Percentiles rank a stretch among this genome's conserved stretches.
phyloP scores from a whole-genome alignment of 192 early-diverging fungal genomes.

The Coemansia sp. region DNA sequence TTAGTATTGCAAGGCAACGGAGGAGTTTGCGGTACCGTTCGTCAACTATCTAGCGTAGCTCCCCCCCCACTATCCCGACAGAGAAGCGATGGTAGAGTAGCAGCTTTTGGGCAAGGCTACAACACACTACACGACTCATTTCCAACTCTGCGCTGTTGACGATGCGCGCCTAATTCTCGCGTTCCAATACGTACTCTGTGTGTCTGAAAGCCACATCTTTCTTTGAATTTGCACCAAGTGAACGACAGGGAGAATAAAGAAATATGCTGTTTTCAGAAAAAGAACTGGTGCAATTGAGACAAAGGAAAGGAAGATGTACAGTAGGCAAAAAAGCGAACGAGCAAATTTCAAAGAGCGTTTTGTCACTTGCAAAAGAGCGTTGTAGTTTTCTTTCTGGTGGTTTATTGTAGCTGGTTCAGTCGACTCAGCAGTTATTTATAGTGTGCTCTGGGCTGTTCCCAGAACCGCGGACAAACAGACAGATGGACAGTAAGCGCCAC shows the following conservation, averaged over 20 bases:
- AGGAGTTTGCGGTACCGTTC: too few relatives aligned
- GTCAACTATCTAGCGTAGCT: too few relatives aligned
- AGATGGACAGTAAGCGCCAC: too few relatives aligned
- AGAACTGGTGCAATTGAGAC: not conserved
- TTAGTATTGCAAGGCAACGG: not conserved
- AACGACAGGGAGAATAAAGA: constrained; percentile 2
- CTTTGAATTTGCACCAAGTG: constrained; percentile 8
- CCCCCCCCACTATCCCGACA: too few relatives aligned
- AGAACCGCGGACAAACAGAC: too few relatives aligned
- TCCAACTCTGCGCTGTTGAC: not conserved
- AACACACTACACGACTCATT: not conserved
- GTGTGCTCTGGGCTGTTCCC: not conserved
- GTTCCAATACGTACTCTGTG: constrained; percentile 60
- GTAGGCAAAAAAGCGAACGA: too few relatives aligned
- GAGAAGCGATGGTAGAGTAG: too few relatives aligned
- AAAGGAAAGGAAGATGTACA: not conserved
- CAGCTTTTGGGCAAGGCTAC: not conserved
- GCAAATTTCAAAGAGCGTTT: not conserved
- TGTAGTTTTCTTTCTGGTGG: not conserved
- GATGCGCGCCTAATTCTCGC: not conserved
- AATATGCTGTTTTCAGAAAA: not conserved
- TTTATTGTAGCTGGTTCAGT: not conserved
- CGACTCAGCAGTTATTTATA: not conserved
- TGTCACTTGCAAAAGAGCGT: not conserved
- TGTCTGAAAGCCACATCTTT: constrained; percentile 70